Conservation (phyloP, 768 basidiomycete species). For the Lactarius pseudohatsudake region DNA sequence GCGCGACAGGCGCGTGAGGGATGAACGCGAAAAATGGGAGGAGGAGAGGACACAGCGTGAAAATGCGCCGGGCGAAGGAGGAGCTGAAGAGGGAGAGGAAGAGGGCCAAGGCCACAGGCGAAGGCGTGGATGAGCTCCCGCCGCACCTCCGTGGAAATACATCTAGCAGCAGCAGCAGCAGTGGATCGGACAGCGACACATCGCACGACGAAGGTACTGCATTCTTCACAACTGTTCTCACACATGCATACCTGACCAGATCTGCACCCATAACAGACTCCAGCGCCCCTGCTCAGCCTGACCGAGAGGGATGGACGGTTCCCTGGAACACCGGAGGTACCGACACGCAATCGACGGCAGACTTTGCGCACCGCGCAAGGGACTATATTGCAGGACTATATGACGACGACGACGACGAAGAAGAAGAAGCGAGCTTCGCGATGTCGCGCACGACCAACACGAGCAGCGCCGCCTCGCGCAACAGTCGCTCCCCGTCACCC, state of each 20-base stretch:
- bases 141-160: not conserved
- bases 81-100: not conserved
- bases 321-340: not conserved
- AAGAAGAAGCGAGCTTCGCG: not conserved
- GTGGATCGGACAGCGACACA: not conserved
- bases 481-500: not conserved
- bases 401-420: conserved; percentile 4
- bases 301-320: not conserved
- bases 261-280: not conserved
- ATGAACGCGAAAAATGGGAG: conserved; percentile 6
- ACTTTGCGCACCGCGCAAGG: no score
- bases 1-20: not conserved
- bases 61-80: not conserved
- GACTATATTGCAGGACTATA: not conserved
- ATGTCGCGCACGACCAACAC: not conserved
- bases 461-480: not conserved
- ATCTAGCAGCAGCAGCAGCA: not conserved
- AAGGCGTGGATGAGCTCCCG: no score
- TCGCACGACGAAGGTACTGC: not conserved
- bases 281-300: not conserved
- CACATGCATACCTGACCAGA: not conserved
- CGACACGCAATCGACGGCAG: not conserved
- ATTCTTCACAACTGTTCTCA: not conserved
- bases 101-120: not conserved
- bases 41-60: not conserved